Evolutionary conservation across 2,329 filamentous ascomycete genomes (phyloP).

Genomic region (Colletotrichum brevisporum): DNA sequence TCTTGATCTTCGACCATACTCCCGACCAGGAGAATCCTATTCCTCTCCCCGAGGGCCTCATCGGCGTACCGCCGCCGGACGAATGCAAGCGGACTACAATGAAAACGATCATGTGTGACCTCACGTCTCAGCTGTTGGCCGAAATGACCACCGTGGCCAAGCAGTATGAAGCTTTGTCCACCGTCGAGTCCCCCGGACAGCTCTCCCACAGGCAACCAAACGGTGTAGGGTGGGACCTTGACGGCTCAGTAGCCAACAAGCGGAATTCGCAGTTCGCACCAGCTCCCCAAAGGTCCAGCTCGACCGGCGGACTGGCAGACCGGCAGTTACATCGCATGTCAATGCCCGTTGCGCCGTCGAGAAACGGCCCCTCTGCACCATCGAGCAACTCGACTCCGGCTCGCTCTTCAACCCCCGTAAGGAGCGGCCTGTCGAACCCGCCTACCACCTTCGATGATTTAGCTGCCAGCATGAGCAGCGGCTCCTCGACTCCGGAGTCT

Average conservation of each 20-base stretch:
- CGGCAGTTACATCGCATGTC: slow-evolving; percentile 81
- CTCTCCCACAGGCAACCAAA: slow-evolving; percentile 57
- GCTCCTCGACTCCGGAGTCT: slow-evolving; percentile 59
- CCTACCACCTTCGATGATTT: slow-evolving; percentile 65
- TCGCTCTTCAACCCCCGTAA: slow-evolving; percentile 66
- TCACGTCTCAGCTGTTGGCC: slow-evolving; percentile 80
- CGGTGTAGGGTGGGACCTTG: slow-evolving; percentile 57
- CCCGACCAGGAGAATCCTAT: slow-evolving; percentile 62
- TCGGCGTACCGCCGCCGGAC: slow-evolving; percentile 77
- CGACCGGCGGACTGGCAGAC: slow-evolving; percentile 68
- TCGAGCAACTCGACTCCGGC: slow-evolving; percentile 62
- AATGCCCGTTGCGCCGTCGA: slow-evolving; percentile 78
- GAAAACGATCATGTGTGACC: slow-evolving; percentile 84
- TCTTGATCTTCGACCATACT: slow-evolving; percentile 84
- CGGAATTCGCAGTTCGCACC: slow-evolving; percentile 71
- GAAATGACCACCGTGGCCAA: slow-evolving; percentile 83
- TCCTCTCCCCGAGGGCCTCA: slow-evolving; percentile 76
- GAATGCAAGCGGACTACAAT: slow-evolving; percentile 83
- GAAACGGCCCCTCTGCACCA: slow-evolving; percentile 56
- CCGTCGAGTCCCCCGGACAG: slow-evolving; percentile 82
- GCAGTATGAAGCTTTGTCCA: slow-evolving; percentile 79
- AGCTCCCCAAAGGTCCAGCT: slow-evolving; percentile 64
- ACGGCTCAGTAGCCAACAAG: slow-evolving; percentile 58
- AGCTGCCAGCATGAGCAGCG: slow-evolving; percentile 52
- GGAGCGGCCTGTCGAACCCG: slow-evolving; percentile 63